A percentile compares a stretch with the other conserved stretches of the same genome.
Conservation (phyloP, 2,329 filamentous ascomycete species). For the Aspergillus arachidicola region DNA sequence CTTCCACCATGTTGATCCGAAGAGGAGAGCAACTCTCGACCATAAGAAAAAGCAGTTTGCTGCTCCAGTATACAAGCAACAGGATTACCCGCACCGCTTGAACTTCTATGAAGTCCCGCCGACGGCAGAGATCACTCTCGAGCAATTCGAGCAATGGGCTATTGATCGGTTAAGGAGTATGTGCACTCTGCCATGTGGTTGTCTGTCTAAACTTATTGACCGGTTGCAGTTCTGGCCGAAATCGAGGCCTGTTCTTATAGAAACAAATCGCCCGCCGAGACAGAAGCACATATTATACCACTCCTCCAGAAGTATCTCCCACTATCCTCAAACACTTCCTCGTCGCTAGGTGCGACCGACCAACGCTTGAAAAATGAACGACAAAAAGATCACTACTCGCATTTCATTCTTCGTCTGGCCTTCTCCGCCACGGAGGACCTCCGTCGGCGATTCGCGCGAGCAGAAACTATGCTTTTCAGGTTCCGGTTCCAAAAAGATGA, state of each 20-base stretch:
- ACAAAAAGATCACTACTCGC: constrained; percentile 95
- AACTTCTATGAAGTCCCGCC: constrained; percentile 91
- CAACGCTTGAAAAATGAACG: constrained; percentile 67
- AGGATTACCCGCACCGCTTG: constrained; percentile 79
- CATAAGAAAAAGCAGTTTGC: constrained; percentile 87
- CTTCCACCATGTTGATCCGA: constrained; percentile 55
- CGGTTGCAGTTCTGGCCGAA: constrained; percentile 41
- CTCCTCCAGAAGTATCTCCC: constrained; percentile 86
- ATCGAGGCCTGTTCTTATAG: constrained; percentile 94
- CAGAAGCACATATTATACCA: constrained; percentile 77
- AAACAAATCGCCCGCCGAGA: constrained; percentile 83
- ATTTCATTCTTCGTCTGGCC: constrained; percentile 92
- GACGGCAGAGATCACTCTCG: constrained; percentile 90
- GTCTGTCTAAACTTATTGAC: neutral
- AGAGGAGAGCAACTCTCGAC: constrained; percentile 75
- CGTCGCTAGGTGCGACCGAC: constrained; percentile 53
- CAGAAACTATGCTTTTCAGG: constrained; percentile 88
- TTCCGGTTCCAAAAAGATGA: constrained; percentile 80
- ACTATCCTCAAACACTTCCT: constrained; percentile 73
- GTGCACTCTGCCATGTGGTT: constrained; percentile 13
- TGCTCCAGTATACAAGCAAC: constrained; percentile 72
- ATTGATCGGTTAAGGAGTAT: constrained; percentile 84
- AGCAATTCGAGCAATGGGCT: constrained; percentile 98
- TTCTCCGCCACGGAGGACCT: constrained; percentile 92
- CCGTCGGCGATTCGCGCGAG: constrained; percentile 78